Evolutionary conservation across 1,284 basidiomycete species (phyloP).

Genomic region (Entoloma clypeatum): DNA sequence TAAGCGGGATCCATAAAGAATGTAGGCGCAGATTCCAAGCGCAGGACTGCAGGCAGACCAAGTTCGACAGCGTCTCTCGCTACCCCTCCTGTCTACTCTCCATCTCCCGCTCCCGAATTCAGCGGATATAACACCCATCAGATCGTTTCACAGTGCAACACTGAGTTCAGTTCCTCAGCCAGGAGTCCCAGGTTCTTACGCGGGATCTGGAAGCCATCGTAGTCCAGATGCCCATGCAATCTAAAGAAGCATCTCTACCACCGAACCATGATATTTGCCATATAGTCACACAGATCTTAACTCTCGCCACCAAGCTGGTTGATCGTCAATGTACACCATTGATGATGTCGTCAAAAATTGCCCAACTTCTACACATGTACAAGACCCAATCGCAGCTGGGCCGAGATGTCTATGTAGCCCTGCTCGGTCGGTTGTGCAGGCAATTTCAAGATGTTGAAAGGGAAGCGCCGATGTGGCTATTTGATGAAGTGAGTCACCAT

Average conservation of each 20-base stretch:
- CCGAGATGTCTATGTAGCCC: constrained; percentile 85
- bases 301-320: constrained; percentile 72
- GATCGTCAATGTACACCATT: constrained; percentile 86
- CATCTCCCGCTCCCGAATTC: constrained; percentile 49
- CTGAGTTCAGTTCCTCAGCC: neutral
- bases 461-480: constrained; percentile 95
- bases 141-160: constrained; percentile 55
- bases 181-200: constrained; percentile 48
- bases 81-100: constrained; percentile 40
- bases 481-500: constrained; percentile 75
- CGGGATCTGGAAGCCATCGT: constrained; percentile 81
- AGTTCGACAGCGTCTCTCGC: constrained; percentile 44
- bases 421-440: constrained; percentile 88
- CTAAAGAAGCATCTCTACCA: constrained; percentile 62
- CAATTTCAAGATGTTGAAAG: constrained; percentile 90
- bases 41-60: constrained; percentile 57
- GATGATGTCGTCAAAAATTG: constrained; percentile 92
- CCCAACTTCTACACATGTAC: constrained; percentile 84
- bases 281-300: constrained; percentile 78
- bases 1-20: constrained; percentile 27
- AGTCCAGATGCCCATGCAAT: constrained; percentile 61
- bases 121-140: constrained; percentile 51
- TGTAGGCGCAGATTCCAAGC: constrained; percentile 50
- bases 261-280: constrained; percentile 84
- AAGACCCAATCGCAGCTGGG: constrained; percentile 81